These are phyloP conservation scores for Cyberlindnera nakhonratchasimensis DNA, from an alignment of 805 yeast species.

Conservation along the genomic window DNA sequence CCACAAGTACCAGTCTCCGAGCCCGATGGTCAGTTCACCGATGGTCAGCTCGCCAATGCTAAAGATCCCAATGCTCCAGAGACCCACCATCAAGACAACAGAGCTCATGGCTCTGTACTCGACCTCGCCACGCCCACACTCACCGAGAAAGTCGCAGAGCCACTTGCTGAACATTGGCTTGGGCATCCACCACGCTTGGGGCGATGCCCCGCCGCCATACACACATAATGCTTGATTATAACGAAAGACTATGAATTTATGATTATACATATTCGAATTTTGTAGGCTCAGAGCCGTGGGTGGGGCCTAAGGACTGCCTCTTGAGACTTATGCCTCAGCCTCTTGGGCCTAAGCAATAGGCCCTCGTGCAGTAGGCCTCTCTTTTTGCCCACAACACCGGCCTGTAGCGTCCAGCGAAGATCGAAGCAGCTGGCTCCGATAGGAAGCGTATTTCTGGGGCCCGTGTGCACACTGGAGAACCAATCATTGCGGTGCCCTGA, in stretches of 20 bases:
- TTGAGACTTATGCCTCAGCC: no score
- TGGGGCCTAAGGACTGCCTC: no score
- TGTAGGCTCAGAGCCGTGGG: no score
- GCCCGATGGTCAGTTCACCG: not conserved
- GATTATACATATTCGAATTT: not conserved
- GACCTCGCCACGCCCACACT: conserved; percentile 16
- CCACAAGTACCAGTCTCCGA: not conserved
- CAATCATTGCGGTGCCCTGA: no score
- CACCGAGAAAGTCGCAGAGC: conserved; percentile 28
- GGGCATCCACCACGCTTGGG: conserved; percentile 18
- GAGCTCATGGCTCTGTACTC: conserved; percentile 12
- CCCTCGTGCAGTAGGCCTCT: no score
- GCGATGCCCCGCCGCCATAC: conserved; percentile 19
- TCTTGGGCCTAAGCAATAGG: no score
- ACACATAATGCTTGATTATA: conserved; percentile 4
- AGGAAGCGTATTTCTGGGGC: no score
- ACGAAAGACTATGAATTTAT: not conserved
- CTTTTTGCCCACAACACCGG: no score
- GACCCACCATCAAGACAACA: conserved; percentile 17
- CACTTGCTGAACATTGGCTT: conserved; percentile 23
- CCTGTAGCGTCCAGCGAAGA: no score
- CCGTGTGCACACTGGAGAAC: no score
- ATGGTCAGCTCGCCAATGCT: conserved; percentile 9
- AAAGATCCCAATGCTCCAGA: conserved; percentile 13
- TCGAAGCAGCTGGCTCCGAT: no score